Percentiles rank a stretch among this genome's conserved stretches.
phyloP scores from a whole-genome alignment of 73 alveolate species.

The Durusdinium trenchii region DNA sequence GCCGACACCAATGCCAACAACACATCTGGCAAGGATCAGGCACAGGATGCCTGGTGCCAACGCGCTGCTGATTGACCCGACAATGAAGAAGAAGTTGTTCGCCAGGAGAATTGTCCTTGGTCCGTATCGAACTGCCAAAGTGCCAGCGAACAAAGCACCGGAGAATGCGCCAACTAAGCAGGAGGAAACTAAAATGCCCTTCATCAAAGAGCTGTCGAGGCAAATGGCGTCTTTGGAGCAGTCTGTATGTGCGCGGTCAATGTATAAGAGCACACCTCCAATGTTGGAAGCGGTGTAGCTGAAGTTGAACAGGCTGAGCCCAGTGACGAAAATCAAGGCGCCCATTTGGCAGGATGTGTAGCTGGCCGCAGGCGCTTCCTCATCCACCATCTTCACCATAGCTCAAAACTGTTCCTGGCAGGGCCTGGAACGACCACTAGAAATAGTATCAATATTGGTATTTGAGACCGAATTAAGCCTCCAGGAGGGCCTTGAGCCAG shows the following conservation, averaged over 20 bases:
- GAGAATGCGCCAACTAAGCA: conserved; percentile 56
- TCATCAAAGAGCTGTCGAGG: conserved; percentile 40
- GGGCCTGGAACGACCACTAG: too few relatives aligned
- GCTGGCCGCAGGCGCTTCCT: conserved; percentile 26
- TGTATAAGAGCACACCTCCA: conserved; percentile 48
- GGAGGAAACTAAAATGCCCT: conserved; percentile 31
- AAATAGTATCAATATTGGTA: too few relatives aligned
- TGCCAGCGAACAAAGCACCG: conserved; percentile 69
- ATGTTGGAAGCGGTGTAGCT: conserved; percentile 57
- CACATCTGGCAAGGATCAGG: conserved; percentile 38
- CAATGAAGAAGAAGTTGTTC: conserved; percentile 43
- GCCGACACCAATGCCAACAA: conserved; percentile 62
- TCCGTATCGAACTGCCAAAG: conserved; percentile 39
- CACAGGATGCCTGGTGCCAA: conserved; percentile 31
- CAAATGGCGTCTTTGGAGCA: conserved; percentile 39
- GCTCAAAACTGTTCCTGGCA: too few relatives aligned
- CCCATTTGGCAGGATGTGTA: conserved; percentile 26
- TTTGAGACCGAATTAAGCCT: too few relatives aligned
- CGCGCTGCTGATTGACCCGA: conserved; percentile 32
- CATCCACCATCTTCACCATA: neutral
- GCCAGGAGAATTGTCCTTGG: neutral
- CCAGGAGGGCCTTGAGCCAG: too few relatives aligned
- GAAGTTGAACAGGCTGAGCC: conserved; percentile 47
- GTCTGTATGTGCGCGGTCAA: conserved; percentile 27
- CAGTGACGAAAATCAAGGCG: conserved; percentile 62